Evolutionary conservation across 768 basidiomycete species (phyloP).

Genomic region (Lanmaoa pseudosensibilis): DNA sequence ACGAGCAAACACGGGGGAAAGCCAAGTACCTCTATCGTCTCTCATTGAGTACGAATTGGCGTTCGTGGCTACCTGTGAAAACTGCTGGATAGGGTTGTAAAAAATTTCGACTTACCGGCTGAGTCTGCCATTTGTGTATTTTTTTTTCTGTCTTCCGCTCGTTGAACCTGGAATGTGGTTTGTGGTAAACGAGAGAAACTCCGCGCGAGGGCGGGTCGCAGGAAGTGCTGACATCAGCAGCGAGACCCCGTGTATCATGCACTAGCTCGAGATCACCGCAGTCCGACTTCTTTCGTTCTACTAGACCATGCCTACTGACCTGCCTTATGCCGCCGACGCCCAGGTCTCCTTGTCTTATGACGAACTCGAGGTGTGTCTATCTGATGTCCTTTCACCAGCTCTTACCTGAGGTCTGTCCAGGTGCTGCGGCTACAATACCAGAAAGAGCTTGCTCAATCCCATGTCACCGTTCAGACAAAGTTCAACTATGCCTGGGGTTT

Average conservation of each 20-base stretch:
- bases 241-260: slow-evolving; percentile 21
- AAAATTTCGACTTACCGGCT: slow-evolving; percentile 48
- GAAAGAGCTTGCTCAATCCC: slow-evolving; percentile 79
- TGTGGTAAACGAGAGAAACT: slow-evolving; percentile 23
- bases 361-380: slow-evolving; percentile 72
- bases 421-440: slow-evolving; percentile 86
- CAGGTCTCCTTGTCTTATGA: slow-evolving; percentile 86
- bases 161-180: slow-evolving; percentile 26
- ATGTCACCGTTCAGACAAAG: slow-evolving; percentile 91
- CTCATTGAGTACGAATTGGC: slow-evolving; percentile 31
- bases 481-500: slow-evolving; percentile 98
- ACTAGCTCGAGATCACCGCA: slow-evolving; percentile 9
- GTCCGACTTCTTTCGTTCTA: slow-evolving; percentile 10
- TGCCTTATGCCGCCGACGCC: slow-evolving; percentile 95
- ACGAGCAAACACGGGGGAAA: slow-evolving; percentile 34
- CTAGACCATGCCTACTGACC: slow-evolving; percentile 65
- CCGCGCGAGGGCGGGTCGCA: neutral
- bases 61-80: slow-evolving; percentile 32
- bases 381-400: neutral
- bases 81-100: slow-evolving; percentile 15
- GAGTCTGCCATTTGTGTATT: slow-evolving; percentile 50
- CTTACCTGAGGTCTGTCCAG: slow-evolving; percentile 38
- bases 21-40: slow-evolving; percentile 36
- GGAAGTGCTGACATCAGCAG: slow-evolving; percentile 28
- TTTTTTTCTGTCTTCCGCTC: slow-evolving; percentile 18